Evolutionary conservation across 495 filamentous ascomycete genomes (phyloP).

Genomic region (Neurospora sp.): DNA sequence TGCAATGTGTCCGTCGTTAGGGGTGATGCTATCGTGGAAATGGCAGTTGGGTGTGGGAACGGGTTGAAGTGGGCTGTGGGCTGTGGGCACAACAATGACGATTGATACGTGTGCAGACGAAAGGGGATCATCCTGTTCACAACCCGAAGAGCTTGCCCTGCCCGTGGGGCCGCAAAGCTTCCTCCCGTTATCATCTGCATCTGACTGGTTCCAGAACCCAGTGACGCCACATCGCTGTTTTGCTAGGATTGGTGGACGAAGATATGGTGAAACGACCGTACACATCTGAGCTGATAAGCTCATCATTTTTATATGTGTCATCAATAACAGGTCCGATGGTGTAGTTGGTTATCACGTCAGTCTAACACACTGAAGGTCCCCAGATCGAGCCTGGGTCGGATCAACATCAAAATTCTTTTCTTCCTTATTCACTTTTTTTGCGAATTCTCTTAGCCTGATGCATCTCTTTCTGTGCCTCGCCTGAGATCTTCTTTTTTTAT

Average conservation of each 20-base stretch:
- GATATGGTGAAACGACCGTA: background rate
- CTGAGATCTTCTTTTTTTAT: background rate
- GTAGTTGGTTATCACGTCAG: conserved; percentile 25
- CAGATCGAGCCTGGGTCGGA: conserved; percentile 21
- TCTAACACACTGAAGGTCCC: conserved; percentile 19
- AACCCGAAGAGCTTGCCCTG: conserved; percentile 16
- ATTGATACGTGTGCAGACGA: conserved; percentile 25
- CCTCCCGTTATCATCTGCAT: background rate
- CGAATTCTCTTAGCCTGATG: background rate
- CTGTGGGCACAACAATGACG: conserved; percentile 16
- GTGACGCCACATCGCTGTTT: background rate
- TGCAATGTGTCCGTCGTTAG: background rate
- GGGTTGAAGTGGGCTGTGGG: background rate
- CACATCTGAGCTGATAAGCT: background rate
- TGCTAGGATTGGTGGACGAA: background rate
- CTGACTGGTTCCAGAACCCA: background rate
- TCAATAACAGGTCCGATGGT: conserved; percentile 15
- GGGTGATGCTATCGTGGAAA: background rate
- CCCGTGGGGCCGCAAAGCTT: background rate
- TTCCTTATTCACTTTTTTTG: background rate
- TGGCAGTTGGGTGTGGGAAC: background rate
- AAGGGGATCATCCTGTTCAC: conserved; percentile 11
- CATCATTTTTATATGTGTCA: background rate
- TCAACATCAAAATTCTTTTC: conserved; percentile 6
- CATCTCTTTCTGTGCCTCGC: background rate